These are phyloP conservation scores for Candida maltosa DNA, from an alignment of 805 yeast genomes.

Conservation along the genomic window DNA sequence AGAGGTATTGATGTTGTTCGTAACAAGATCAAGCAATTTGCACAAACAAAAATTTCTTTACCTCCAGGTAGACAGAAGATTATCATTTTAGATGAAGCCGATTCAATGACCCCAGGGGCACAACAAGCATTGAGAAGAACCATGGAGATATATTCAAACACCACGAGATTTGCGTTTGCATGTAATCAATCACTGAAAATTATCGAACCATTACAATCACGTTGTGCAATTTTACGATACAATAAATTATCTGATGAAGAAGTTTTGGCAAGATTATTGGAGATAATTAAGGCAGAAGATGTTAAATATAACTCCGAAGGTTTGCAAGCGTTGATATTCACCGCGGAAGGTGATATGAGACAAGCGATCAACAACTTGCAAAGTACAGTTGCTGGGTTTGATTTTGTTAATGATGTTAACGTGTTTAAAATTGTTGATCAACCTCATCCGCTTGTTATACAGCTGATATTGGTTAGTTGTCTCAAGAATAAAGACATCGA, in stretches of 20 bases:
- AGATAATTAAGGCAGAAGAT: constrained; percentile 65
- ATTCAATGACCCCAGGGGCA: constrained; percentile 95
- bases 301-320: constrained; percentile 87
- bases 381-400: constrained; percentile 91
- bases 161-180: constrained; percentile 97
- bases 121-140: constrained; percentile 93
- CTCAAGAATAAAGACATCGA: constrained; percentile 48
- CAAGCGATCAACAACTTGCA: constrained; percentile 95
- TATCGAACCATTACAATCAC: constrained; percentile 92
- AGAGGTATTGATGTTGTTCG: constrained; percentile 97
- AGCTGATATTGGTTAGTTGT: constrained; percentile 51
- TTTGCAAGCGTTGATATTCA: constrained; percentile 83
- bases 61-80: constrained; percentile 92
- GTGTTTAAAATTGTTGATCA: constrained; percentile 95
- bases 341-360: constrained; percentile 98
- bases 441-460: constrained; percentile 88
- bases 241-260: constrained; percentile 80
- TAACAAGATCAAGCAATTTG: constrained; percentile 90
- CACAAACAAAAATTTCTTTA: constrained; percentile 84
- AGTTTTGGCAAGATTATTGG: constrained; percentile 70
- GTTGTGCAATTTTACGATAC: constrained; percentile 92
- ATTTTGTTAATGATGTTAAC: constrained; percentile 83
- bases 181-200: constrained; percentile 93
- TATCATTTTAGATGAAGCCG: constrained; percentile 92
- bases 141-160: constrained; percentile 92